phyloP scores from a whole-genome alignment of 1,284 basidiomycete species.

The Microbotryum scabiosae region DNA sequence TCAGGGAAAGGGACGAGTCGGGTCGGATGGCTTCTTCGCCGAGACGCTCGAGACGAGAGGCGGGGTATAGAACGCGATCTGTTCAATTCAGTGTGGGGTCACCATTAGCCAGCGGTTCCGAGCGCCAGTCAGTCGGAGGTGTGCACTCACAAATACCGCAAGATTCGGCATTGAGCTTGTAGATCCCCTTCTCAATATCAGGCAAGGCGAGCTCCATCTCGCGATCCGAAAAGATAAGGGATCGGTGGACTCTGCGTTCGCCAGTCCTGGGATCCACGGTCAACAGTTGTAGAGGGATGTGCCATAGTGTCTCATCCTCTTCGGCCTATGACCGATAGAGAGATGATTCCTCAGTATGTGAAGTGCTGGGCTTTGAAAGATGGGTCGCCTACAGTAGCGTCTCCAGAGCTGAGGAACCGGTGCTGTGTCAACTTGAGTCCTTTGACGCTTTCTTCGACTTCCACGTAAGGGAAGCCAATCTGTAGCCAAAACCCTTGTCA shows the following conservation, averaged over 20 bases:
- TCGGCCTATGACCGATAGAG: slow-evolving; percentile 39
- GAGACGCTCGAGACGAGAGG: slow-evolving; percentile 69
- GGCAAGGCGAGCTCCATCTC: slow-evolving; percentile 58
- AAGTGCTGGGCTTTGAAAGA: too few relatives aligned
- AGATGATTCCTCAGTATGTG: too few relatives aligned
- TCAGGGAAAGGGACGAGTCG: too few relatives aligned
- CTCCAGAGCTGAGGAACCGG: slow-evolving; percentile 82
- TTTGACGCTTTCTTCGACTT: slow-evolving; percentile 65
- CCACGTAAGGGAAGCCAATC: slow-evolving; percentile 56
- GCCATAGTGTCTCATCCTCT: slow-evolving; percentile 90
- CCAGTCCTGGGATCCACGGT: slow-evolving; percentile 56
- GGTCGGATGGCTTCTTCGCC: slow-evolving; percentile 59
- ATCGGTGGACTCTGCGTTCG: slow-evolving; percentile 28
- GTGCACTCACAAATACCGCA: slow-evolving; percentile 64
- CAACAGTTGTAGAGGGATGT: slow-evolving; percentile 67
- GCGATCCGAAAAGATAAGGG: slow-evolving; percentile 54
- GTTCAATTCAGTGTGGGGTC: neutral
- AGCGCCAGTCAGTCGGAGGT: too few relatives aligned
- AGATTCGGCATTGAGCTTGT: slow-evolving; percentile 83
- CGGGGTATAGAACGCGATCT: slow-evolving; percentile 82
- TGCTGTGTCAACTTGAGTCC: slow-evolving; percentile 63
- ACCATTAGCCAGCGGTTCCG: neutral
- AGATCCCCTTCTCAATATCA: slow-evolving; percentile 50
- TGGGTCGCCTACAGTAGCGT: slow-evolving; percentile 44
- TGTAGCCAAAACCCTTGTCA: neutral